Conservation (phyloP, 768 basidiomycete species). For the Pleurotus pulmonarius region DNA sequence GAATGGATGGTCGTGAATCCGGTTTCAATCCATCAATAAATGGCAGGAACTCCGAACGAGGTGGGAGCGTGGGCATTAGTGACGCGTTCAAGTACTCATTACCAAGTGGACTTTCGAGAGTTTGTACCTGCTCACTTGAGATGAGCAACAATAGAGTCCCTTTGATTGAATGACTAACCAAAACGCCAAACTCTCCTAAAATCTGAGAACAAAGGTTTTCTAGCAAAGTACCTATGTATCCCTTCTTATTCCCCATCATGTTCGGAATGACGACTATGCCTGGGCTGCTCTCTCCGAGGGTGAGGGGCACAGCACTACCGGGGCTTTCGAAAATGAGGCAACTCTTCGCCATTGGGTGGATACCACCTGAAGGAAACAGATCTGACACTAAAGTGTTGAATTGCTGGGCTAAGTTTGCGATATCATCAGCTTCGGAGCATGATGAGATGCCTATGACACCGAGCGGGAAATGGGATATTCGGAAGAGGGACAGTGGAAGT, state of each 20-base stretch:
- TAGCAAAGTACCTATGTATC: conserved; percentile 85
- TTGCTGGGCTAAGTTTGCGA: conserved; percentile 53
- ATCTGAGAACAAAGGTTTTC: conserved; percentile 88
- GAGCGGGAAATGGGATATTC: conserved; percentile 78
- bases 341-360: conserved; percentile 76
- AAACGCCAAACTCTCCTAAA: conserved; percentile 76
- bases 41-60: conserved; percentile 55
- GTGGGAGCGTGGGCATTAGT: conserved; percentile 60
- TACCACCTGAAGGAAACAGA: conserved; percentile 59
- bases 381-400: conserved; percentile 65
- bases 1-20: conserved; percentile 41
- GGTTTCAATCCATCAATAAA: conserved; percentile 46
- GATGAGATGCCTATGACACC: conserved; percentile 87
- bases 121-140: conserved; percentile 52
- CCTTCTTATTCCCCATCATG: conserved; percentile 82
- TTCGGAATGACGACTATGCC: conserved; percentile 79
- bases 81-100: conserved; percentile 81
- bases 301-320: conserved; percentile 50
- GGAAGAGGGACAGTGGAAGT: conserved; percentile 64
- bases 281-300: conserved; percentile 51
- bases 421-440: conserved; percentile 44
- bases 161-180: conserved; percentile 50
- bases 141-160: not conserved
- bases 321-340: conserved; percentile 87
- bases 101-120: conserved; percentile 78